These are phyloP conservation scores for Epithemia pelagica DNA, from an alignment of 108 stramenopile species.

Conservation along the genomic window DNA sequence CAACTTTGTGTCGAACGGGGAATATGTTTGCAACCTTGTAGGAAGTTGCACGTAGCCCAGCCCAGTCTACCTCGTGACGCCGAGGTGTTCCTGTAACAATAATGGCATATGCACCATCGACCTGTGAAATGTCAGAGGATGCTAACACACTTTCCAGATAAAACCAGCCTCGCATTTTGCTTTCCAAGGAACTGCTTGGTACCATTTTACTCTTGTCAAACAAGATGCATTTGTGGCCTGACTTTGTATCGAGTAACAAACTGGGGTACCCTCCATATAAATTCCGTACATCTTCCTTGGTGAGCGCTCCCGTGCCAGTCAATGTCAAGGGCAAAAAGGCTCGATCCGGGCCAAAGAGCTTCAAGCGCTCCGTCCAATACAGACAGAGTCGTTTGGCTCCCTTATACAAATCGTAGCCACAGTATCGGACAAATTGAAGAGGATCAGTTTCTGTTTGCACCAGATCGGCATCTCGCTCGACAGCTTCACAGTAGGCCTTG, in stretches of 20 bases:
- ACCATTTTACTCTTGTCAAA: no score
- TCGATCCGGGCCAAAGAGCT: neutral
- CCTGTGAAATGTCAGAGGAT: neutral
- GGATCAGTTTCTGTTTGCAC: conserved; percentile 2
- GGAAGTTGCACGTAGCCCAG: neutral
- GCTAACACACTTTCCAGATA: neutral
- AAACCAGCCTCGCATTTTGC: neutral
- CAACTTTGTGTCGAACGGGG: neutral
- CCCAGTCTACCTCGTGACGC: neutral
- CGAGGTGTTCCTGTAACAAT: neutral
- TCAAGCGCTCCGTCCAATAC: conserved; percentile 10
- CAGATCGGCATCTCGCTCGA: neutral
- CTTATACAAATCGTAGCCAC: conserved; percentile 9
- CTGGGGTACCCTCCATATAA: neutral
- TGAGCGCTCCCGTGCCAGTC: neutral
- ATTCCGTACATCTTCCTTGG: neutral
- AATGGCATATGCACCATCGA: neutral
- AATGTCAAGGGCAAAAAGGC: conserved; percentile 1
- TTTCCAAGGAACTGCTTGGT: no score
- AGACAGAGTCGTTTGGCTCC: neutral
- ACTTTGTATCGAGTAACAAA: no score
- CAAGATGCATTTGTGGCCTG: no score
- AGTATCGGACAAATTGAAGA: conserved; percentile 14
- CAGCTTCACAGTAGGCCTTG: neutral
- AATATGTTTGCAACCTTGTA: neutral